Evolutionary conservation across 2,329 filamentous ascomycete genomes (phyloP), one percentile per base, ranked within the genome.

Genomic region (Claviceps citrina): DNA sequence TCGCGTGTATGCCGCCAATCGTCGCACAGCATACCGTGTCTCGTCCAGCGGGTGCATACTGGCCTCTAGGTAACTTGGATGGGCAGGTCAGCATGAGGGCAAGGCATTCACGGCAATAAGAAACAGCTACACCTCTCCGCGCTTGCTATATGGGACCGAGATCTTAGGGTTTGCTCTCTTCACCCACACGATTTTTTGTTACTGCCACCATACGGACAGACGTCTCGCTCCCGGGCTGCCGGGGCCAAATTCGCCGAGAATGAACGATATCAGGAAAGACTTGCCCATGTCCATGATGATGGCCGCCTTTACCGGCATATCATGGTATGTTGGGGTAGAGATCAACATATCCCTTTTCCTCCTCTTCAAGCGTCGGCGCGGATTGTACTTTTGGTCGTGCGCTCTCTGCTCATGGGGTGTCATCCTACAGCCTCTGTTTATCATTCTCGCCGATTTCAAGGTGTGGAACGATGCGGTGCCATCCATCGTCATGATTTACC

Each of bases 381-480:
- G 56, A 10, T 45, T 57, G 10, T 60, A 60, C 43, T 60, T 59
- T 31, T 58, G 55, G 54, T 53, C 54, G 40, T 51, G 56, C 40
- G 39, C 56, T 16, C 47, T 51, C 27, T 46, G 51, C 5, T 53
- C 55, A 1, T 48, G 44, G 41, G 57, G 55, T 12, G 48, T 59
- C 30, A 46, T 50, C 5, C 27, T 53, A 2, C 50, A 69, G 42
- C 50, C 59, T 1, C 43, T 66, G 1, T 67, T 65, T 3, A 67
- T 68, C 45, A 44, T 66, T 37, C 54, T 68, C 43, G 65, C 64
- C 46, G 45, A 49, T 35, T 49, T 49, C 44, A 56, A 32, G 18
- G 38, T 48, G 12, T 45, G 41, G 41, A 43, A 26, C 1, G 36
- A 44, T 33, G 31, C 42, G 7, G 43, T 46, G 6, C 44, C 43